A percentile compares a stretch with the other conserved stretches of the same genome.
Conservation (phyloP, 768 basidiomycete species). For the Baorangia bicolor region DNA sequence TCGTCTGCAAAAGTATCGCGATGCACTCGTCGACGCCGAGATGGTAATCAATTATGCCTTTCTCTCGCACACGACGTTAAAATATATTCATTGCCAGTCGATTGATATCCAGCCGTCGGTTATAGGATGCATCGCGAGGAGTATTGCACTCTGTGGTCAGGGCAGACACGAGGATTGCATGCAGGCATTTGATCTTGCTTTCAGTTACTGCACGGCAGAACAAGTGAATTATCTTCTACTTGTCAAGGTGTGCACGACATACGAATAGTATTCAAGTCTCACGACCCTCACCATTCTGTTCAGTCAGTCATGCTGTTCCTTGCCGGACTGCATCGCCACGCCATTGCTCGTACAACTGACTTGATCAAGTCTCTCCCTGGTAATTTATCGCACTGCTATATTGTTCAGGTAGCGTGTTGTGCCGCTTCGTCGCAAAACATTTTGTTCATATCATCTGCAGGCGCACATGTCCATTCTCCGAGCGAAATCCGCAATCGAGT, state of each 20-base stretch:
- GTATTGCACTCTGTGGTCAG: constrained; percentile 12
- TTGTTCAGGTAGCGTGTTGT: constrained; percentile 9
- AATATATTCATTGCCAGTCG: neutral
- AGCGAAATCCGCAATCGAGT: constrained; percentile 11
- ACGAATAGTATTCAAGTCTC: neutral
- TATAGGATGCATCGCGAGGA: constrained; percentile 17
- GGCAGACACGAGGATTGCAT: constrained; percentile 12
- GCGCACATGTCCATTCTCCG: constrained; percentile 12
- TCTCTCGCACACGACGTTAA: neutral
- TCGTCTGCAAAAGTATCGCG: neutral
- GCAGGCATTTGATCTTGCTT: constrained; percentile 18
- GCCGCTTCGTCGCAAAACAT: neutral
- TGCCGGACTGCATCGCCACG: neutral
- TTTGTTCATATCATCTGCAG: neutral
- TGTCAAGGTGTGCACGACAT: constrained; percentile 6
- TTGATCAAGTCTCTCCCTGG: neutral
- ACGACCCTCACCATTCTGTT: neutral
- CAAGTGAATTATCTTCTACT: constrained; percentile 12
- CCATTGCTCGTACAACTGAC: constrained; percentile 9
- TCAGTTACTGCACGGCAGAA: constrained; percentile 4
- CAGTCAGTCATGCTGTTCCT: constrained; percentile 13
- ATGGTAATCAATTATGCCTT: neutral
- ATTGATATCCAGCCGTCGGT: constrained; percentile 7
- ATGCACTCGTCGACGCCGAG: constrained; percentile 11
- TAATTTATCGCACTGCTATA: neutral